Conservation (phyloP, 2,329 filamentous ascomycete species). For the Pseudogymnoascus sp. region DNA sequence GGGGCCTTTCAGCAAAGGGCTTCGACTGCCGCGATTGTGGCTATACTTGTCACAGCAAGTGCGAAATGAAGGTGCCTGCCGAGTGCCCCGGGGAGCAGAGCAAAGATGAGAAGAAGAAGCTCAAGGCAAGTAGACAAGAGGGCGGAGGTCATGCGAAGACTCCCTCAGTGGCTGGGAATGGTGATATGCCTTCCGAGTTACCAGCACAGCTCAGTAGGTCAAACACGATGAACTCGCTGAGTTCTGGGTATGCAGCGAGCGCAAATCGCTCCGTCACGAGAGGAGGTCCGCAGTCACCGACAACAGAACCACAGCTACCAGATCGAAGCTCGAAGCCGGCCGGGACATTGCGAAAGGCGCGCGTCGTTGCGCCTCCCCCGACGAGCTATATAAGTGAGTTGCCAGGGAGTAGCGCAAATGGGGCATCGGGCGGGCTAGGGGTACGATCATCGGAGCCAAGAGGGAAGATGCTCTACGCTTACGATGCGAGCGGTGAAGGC, state of each 20-base stretch:
- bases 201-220: conserved; percentile 59
- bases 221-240: conserved; percentile 79
- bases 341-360: conserved; percentile 43
- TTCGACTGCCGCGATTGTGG: conserved; percentile 95
- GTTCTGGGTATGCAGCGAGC: conserved; percentile 76
- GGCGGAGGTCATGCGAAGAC: conserved; percentile 46
- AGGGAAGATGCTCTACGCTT: conserved; percentile 84
- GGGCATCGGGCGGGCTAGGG: conserved; percentile 30
- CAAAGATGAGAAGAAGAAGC: conserved; percentile 92
- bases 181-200: conserved; percentile 41
- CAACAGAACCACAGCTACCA: conserved; percentile 40
- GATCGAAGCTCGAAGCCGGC: conserved; percentile 23
- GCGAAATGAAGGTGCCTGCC: conserved; percentile 95
- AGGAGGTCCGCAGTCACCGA: conserved; percentile 39
- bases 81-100: conserved; percentile 89
- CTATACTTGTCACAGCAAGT: conserved; percentile 97
- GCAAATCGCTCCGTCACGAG: conserved; percentile 69
- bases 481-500: conserved; percentile 70
- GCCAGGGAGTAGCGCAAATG: conserved; percentile 41
- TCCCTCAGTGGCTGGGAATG: conserved; percentile 11
- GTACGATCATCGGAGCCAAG: conserved; percentile 45
- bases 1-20: conserved; percentile 92
- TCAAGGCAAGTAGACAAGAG: conserved; percentile 79
- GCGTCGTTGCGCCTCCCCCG: conserved; percentile 83
- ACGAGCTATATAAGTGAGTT: conserved; percentile 65